Conservation (phyloP, 139 green algal genomes). For the Ettlia oleoabundans region DNA sequence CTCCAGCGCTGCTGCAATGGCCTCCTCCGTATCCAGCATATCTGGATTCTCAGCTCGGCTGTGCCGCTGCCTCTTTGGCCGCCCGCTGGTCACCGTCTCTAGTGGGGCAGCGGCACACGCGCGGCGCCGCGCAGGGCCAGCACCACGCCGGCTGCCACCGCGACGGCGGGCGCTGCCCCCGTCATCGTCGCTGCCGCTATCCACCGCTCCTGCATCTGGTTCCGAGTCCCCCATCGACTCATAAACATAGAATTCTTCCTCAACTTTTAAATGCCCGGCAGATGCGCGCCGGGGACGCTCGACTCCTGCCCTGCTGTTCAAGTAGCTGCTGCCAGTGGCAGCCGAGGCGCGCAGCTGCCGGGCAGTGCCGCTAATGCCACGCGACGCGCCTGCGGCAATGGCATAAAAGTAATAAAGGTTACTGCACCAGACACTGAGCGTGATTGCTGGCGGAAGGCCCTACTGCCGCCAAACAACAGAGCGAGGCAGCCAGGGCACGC, state of each 20-base stretch:
- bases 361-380: too few relatives aligned
- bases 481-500: too few relatives aligned
- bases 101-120: neutral
- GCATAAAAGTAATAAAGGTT: too few relatives aligned
- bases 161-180: neutral
- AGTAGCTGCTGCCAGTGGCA: neutral
- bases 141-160: neutral
- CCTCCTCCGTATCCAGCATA: constrained; percentile 34
- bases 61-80: constrained; percentile 18
- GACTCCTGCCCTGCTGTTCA: neutral
- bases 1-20: neutral
- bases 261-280: neutral
- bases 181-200: neutral
- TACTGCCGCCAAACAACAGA: too few relatives aligned
- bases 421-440: too few relatives aligned
- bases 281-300: neutral
- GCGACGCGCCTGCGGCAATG: too few relatives aligned
- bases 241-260: neutral
- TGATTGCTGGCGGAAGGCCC: too few relatives aligned
- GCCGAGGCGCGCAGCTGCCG: neutral
- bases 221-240: neutral
- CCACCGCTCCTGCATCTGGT: neutral
- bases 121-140: neutral
- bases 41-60: constrained; percentile 10
- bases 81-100: neutral